phyloP scores from a whole-genome alignment of 163 green algal species.

The Scenedesmus sp. region DNA sequence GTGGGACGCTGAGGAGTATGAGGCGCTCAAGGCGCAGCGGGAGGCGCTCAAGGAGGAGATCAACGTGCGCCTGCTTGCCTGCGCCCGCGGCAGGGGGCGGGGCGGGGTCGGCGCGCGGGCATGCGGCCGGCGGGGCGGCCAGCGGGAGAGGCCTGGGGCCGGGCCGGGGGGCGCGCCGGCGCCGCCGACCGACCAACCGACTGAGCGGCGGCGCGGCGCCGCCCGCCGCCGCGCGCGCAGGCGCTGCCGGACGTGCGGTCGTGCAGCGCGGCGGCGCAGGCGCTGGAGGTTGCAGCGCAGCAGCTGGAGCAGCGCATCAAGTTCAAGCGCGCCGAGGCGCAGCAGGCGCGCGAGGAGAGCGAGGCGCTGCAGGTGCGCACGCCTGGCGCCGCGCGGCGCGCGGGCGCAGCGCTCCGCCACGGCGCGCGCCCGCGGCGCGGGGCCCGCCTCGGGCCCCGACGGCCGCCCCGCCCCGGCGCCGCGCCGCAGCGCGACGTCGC shows the following conservation, averaged over 20 bases:
- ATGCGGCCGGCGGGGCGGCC: too few relatives aligned
- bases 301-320: slow-evolving; percentile 51
- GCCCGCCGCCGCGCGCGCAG: slow-evolving; percentile 35
- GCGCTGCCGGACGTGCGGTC: slow-evolving; percentile 55
- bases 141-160: too few relatives aligned
- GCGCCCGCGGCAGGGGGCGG: background rate
- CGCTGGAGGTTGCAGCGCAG: slow-evolving; percentile 51
- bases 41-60: slow-evolving; percentile 35
- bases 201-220: too few relatives aligned
- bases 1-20: slow-evolving; percentile 78
- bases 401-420: too few relatives aligned
- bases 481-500: slow-evolving; percentile 27
- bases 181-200: too few relatives aligned
- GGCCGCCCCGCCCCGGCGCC: too few relatives aligned
- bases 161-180: too few relatives aligned
- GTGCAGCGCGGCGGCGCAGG: slow-evolving; percentile 46
- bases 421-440: background rate
- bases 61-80: background rate
- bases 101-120: too few relatives aligned
- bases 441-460: background rate
- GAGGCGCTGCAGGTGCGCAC: slow-evolving; percentile 15
- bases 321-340: slow-evolving; percentile 52
- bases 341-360: slow-evolving; percentile 42
- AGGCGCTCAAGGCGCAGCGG: slow-evolving; percentile 58
- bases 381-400: too few relatives aligned